Percentiles rank a stretch among this genome's conserved stretches.
Conservation (phyloP, 441 rosid genomes). For the Corymbia calophylla region DNA sequence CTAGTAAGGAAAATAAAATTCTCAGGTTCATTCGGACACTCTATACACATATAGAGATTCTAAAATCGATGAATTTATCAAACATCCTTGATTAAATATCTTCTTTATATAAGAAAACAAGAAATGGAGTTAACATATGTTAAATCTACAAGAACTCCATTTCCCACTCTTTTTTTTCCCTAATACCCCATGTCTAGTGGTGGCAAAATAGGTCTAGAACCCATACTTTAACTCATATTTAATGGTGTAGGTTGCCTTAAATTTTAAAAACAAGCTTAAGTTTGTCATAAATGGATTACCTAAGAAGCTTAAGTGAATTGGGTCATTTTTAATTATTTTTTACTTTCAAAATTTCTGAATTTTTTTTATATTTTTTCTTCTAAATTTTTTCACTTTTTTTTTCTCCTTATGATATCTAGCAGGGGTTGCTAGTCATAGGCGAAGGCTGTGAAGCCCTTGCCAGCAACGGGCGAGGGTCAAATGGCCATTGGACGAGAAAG, state of each 20-base stretch:
- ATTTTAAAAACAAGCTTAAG: not conserved
- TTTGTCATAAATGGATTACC: not conserved
- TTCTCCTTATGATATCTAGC: fast-evolving
- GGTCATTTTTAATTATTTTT: not conserved
- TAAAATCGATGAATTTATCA: not conserved
- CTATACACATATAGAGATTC: not conserved
- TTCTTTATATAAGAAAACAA: not conserved
- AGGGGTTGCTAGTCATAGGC: not conserved
- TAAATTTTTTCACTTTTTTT: too few relatives aligned
- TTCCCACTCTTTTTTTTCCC: not conserved
- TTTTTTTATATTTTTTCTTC: too few relatives aligned
- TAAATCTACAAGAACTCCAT: not conserved
- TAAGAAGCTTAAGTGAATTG: not conserved
- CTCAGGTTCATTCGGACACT: not conserved
- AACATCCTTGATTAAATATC: not conserved
- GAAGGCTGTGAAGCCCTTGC: not conserved
- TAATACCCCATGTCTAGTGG: not conserved
- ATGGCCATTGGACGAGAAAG: not conserved
- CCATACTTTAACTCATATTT: not conserved
- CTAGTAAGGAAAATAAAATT: not conserved
- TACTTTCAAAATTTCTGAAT: not conserved
- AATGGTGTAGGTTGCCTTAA: not conserved
- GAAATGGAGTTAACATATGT: not conserved
- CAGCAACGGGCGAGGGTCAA: not conserved
- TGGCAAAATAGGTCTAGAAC: not conserved